phyloP scores from a whole-genome alignment of 2,329 filamentous ascomycete genomes.

The Dothistroma pini region DNA sequence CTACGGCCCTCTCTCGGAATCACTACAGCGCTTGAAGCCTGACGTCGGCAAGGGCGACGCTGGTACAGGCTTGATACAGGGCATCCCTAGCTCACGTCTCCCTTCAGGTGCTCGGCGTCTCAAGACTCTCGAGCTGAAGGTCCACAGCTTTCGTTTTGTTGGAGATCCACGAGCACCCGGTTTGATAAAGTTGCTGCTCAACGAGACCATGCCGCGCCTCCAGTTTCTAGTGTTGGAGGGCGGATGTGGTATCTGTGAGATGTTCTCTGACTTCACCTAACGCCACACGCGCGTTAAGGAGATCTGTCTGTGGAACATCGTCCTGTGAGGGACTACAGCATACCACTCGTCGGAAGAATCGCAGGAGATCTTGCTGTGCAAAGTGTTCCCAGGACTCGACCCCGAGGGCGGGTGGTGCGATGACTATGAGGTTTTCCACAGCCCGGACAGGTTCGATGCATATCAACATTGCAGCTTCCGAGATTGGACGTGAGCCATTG shows the following conservation, averaged over 20 bases:
- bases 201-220: background rate
- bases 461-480: background rate
- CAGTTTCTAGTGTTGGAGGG: background rate
- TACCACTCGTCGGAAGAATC: background rate
- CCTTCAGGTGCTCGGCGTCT: background rate
- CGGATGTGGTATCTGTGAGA: background rate
- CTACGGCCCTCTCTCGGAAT: background rate
- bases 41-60: background rate
- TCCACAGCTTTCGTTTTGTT: background rate
- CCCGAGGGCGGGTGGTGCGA: background rate
- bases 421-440: background rate
- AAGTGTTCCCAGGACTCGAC: background rate
- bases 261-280: background rate
- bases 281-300: background rate
- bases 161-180: background rate
- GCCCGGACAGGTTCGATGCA: background rate
- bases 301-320: background rate
- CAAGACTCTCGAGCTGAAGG: background rate
- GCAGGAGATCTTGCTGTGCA: background rate
- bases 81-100: background rate
- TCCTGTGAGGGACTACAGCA: background rate
- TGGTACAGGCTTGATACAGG: background rate
- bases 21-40: background rate
- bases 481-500: background rate
- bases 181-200: background rate